Evolutionary conservation across 208 protist species (phyloP).

Genomic region (Trypanosoma conorhini): DNA sequence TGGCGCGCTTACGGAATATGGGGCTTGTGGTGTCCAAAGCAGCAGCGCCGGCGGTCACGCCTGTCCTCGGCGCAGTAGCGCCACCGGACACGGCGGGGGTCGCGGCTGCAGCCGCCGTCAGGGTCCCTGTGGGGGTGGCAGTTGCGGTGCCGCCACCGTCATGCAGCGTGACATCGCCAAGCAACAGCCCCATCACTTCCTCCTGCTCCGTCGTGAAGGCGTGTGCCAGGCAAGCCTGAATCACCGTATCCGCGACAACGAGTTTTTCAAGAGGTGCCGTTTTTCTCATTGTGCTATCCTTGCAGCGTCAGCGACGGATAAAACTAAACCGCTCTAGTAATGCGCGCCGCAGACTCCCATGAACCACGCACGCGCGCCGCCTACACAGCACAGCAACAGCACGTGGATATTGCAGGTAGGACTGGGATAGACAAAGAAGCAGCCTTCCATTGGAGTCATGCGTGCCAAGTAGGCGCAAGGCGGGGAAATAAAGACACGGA

Average conservation of each 20-base stretch:
- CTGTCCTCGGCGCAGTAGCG: neutral
- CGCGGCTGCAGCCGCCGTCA: neutral
- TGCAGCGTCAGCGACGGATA: no score
- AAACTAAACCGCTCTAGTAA: no score
- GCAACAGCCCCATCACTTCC: constrained; percentile 72
- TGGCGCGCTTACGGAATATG: constrained; percentile 38
- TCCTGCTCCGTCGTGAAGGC: constrained; percentile 77
- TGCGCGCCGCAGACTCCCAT: no score
- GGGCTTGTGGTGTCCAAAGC: neutral
- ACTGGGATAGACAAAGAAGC: no score
- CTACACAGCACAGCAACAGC: no score
- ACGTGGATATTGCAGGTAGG: no score
- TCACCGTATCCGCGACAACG: constrained; percentile 49
- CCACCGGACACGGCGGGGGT: neutral
- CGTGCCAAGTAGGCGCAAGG: no score
- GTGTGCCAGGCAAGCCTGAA: constrained; percentile 67
- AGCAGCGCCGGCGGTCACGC: neutral
- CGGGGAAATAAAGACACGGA: no score
- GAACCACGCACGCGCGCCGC: no score
- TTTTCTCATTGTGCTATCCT: neutral
- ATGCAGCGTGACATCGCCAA: constrained; percentile 46
- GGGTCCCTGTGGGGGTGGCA: neutral
- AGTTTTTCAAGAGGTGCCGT: constrained; percentile 46
- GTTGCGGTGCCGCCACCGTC: neutral
- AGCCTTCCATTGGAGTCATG: no score